Conservation (phyloP, 768 basidiomycete species). For the Lactarius sanguifluus region DNA sequence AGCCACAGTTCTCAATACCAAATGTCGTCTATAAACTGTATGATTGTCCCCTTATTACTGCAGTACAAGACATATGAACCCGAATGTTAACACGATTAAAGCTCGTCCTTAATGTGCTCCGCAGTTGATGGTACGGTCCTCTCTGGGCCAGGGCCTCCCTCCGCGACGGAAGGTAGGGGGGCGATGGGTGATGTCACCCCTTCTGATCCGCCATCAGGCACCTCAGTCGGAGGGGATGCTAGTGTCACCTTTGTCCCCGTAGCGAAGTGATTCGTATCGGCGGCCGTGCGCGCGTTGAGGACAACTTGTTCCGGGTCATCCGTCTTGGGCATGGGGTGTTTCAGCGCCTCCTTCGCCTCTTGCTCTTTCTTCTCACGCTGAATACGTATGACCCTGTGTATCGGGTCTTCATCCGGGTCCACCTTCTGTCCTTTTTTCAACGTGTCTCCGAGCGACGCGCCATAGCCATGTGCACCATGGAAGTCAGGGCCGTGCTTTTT, state of each 20-base stretch:
- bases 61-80: neutral
- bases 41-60: neutral
- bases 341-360: slow-evolving; percentile 26
- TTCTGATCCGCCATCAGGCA: neutral
- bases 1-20: slow-evolving; percentile 22
- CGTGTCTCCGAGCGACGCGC: slow-evolving; percentile 45
- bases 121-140: neutral
- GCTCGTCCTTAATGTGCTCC: slow-evolving; percentile 26
- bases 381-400: slow-evolving; percentile 33
- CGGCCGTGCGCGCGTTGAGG: slow-evolving; percentile 28
- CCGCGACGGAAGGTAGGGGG: neutral
- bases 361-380: slow-evolving; percentile 32
- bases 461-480: slow-evolving; percentile 45
- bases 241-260: neutral
- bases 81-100: slow-evolving; percentile 15
- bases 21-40: slow-evolving; percentile 20
- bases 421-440: slow-evolving; percentile 36
- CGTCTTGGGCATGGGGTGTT: slow-evolving; percentile 30
- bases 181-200: neutral
- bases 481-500: slow-evolving; percentile 43
- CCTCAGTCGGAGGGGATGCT: neutral
- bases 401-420: slow-evolving; percentile 33
- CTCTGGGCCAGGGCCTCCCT: neutral
- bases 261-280: slow-evolving; percentile 23
- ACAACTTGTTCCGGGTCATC: slow-evolving; percentile 32